Base-by-base conservation (phyloP, 2,329 filamentous ascomycete genomes). In the Aspergillus phoenicis region DNA sequence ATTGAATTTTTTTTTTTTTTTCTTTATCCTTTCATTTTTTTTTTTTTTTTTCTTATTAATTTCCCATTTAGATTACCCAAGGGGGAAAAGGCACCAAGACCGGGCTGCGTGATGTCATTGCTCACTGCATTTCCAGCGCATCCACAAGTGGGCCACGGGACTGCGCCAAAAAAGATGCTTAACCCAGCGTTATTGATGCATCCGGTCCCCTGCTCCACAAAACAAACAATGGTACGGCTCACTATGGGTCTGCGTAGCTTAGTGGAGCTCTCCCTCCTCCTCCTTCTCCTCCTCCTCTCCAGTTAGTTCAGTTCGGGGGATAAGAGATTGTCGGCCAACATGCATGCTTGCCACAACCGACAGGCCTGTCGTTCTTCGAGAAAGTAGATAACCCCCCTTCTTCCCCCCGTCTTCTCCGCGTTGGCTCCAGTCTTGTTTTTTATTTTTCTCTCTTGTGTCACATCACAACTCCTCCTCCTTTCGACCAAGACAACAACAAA, bases 181-280 rank as follows among this genome's bases (percentile, higher is more conserved):
- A 72, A 69, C 66, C 60, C 52, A 67, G 57, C 62, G 59, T 70
- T 62, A 69, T 71, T 70, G 71, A 73, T 71, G 72, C 70, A 70
- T 72, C 49, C 71, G 66, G 65, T 58, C 58, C 60, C 62, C 59
- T 63, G 66, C 60, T 67, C 63, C 61, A 67, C 64, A 57, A 48
- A 36, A 49, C 58, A 61, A 62, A 60, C 62, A 53, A 59, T 64
- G 62, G 66, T 66, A 62, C 62, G 63, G 43, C 49, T 56, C 49
- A 62, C 61, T 64, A 57, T 58, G 51, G 55, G 54, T 28, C 33
- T 8, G 57, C 30, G 59, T 57, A 47, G 26, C 61, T 68, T 61
- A 60, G 66, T 60, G 57, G 62, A 64, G 60, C 54, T 39, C 54
- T 39, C 51, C 36, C 36, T 33, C 57, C 28, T 55, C 15, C 30